Conservation (phyloP, 2,329 filamentous ascomycete species). For the Monilinia fructicola region DNA sequence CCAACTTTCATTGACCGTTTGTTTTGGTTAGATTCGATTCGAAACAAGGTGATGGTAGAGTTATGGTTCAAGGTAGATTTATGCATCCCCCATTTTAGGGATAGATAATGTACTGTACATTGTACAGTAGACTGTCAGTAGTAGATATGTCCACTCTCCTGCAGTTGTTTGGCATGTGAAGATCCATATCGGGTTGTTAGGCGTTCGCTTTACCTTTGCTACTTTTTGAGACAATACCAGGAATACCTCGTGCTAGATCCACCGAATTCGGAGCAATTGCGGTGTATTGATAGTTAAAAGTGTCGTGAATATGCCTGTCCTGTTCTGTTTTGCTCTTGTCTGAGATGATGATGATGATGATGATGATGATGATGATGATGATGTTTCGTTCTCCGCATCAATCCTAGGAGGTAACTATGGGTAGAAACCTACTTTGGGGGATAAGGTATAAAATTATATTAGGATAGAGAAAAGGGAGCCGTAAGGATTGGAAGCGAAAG, state of each 20-base stretch:
- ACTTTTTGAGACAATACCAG: not conserved
- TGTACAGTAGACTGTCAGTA: not conserved
- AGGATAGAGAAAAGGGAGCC: not conserved
- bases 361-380: slow-evolving; percentile 5
- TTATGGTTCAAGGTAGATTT: not conserved
- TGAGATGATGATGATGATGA: slow-evolving; percentile 7
- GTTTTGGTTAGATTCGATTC: not conserved
- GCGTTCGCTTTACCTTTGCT: not conserved
- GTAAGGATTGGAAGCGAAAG: not conserved
- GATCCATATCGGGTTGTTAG: slow-evolving; percentile 13
- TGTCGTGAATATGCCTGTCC: not conserved
- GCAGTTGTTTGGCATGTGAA: slow-evolving; percentile 10
- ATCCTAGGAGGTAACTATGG: not conserved
- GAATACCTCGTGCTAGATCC: slow-evolving; percentile 15
- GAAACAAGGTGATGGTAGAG: not conserved
- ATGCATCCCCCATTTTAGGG: slow-evolving; percentile 2
- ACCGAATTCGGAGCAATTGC: slow-evolving; percentile 18
- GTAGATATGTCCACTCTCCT: not conserved
- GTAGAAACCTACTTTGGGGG: slow-evolving; percentile 2
- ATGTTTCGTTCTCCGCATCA: slow-evolving; percentile 13
- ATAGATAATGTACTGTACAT: not conserved
- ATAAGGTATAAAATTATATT: not conserved
- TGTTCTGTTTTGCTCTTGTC: no score
- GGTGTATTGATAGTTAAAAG: slow-evolving; percentile 16
- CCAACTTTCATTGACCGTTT: slow-evolving; percentile 9